Evolutionary conservation across 441 rosid genomes (phyloP).

Genomic region (Populus hybrid): DNA sequence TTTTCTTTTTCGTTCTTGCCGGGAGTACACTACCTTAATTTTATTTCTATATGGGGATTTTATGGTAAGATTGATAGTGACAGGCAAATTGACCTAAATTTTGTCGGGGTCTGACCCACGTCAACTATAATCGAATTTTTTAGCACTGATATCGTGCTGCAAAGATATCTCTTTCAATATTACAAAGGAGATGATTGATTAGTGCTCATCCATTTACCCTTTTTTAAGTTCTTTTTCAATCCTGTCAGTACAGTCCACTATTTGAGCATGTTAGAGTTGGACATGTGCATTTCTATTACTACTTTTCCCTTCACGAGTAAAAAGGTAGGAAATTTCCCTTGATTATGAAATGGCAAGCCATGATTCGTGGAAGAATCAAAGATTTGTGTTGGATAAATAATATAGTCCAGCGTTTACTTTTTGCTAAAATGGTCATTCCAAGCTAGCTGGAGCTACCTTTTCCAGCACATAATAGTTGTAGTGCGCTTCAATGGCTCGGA

Average conservation of each 20-base stretch:
- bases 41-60: too few species aligned
- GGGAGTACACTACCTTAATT: neutral
- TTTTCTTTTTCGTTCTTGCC: neutral
- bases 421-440: neutral
- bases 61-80: too few species aligned
- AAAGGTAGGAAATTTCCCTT: neutral
- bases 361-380: neutral
- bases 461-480: slow-evolving; percentile 21
- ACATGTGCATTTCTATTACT: neutral
- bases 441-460: slow-evolving; percentile 9
- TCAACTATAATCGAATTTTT: too few species aligned
- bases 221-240: neutral
- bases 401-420: neutral
- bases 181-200: neutral
- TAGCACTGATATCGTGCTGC: neutral
- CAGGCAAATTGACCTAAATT: too few species aligned
- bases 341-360: neutral
- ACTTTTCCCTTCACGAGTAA: slow-evolving; percentile 3
- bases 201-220: neutral
- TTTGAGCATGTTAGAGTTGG: neutral
- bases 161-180: neutral
- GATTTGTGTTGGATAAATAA: neutral
- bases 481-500: neutral
- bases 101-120: too few species aligned
- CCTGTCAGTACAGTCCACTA: neutral